phyloP scores from a whole-genome alignment of 2,329 filamentous ascomycete species.

The Albophoma yamanashiensis region DNA sequence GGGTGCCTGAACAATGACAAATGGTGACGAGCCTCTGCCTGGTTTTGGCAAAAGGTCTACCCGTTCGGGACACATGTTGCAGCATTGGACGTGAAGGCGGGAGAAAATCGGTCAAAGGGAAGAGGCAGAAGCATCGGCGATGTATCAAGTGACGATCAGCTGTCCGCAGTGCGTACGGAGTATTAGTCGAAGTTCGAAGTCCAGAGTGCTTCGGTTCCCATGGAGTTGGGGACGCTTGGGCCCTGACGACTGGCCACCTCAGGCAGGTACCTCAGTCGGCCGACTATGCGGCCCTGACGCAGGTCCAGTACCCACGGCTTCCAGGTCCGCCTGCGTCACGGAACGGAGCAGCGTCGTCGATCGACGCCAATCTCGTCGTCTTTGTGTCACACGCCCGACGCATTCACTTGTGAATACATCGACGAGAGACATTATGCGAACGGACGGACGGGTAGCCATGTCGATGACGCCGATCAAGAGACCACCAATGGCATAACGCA shows the following conservation, averaged over 20 bases:
- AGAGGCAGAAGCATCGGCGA: not conserved
- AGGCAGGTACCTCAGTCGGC: not conserved
- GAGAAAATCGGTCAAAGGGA: not conserved
- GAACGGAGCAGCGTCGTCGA: not conserved
- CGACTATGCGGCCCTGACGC: constrained; percentile 3
- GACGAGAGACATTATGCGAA: not conserved
- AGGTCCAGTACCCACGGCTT: constrained; percentile 1
- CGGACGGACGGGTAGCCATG: not conserved
- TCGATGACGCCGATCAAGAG: not conserved
- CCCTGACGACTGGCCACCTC: not conserved
- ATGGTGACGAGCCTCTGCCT: not conserved
- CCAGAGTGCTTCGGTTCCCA: not conserved
- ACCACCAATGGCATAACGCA: not conserved
- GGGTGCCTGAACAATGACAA: not conserved
- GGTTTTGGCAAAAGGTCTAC: not conserved
- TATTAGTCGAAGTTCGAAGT: not conserved
- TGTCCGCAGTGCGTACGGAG: not conserved
- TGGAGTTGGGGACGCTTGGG: not conserved
- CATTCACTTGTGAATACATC: not conserved
- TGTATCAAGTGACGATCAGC: not conserved
- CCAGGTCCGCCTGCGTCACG: not conserved
- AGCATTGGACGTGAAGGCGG: not conserved
- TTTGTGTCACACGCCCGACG: not conserved
- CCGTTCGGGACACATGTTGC: not conserved
- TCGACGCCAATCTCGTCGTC: not conserved